These are phyloP conservation scores for Anacardium occidentale DNA, from an alignment of 345 rosid genomes.

Conservation along the genomic window DNA sequence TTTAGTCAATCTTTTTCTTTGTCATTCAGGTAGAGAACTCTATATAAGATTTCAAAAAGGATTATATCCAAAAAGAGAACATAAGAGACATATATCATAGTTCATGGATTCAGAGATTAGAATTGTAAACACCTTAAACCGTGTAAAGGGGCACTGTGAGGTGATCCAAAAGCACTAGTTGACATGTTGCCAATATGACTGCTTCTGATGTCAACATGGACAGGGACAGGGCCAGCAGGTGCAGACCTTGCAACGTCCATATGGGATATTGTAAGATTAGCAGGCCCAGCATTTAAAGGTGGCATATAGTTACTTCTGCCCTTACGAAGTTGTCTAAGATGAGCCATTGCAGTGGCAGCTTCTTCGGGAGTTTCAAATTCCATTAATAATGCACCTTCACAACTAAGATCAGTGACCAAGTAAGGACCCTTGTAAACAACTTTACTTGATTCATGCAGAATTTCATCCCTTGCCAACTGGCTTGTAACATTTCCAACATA, in stretches of 20 bases:
- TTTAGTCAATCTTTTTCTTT: background rate
- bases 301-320: constrained; percentile 50
- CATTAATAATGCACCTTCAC: constrained; percentile 80
- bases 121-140: constrained; percentile 17
- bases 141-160: constrained; percentile 35
- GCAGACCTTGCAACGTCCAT: constrained; percentile 59
- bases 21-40: background rate
- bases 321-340: constrained; percentile 71
- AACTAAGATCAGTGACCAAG: constrained; percentile 68
- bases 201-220: constrained; percentile 38
- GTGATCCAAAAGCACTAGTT: constrained; percentile 39
- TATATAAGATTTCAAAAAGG: background rate
- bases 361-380: constrained; percentile 94
- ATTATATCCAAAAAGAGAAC: background rate
- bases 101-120: constrained; percentile 5
- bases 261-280: constrained; percentile 51
- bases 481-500: constrained; percentile 74
- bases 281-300: constrained; percentile 40
- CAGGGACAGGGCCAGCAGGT: constrained; percentile 22
- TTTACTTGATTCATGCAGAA: constrained; percentile 82
- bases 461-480: constrained; percentile 89
- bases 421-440: constrained; percentile 75
- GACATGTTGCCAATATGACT: constrained; percentile 41
- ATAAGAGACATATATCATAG: background rate
- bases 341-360: constrained; percentile 79